These are phyloP conservation scores for Blastocystis hominis DNA, from an alignment of 352 stramenopile genomes.

Conservation along the genomic window DNA sequence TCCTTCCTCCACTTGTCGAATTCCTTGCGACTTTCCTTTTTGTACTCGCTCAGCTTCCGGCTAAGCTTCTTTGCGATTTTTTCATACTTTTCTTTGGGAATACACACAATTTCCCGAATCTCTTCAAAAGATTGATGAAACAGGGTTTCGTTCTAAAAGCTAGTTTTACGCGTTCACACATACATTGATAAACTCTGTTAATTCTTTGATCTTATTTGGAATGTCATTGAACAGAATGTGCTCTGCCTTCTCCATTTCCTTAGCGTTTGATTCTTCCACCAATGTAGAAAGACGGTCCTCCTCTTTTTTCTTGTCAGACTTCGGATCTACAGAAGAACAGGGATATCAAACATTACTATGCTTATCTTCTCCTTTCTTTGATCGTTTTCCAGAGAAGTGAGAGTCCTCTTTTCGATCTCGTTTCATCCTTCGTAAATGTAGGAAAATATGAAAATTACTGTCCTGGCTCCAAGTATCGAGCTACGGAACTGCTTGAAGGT, in stretches of 20 bases:
- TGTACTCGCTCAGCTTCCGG: neutral
- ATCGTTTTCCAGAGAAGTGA: too few species aligned
- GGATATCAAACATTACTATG: too few species aligned
- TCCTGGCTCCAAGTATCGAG: too few species aligned
- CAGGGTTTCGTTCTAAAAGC: neutral
- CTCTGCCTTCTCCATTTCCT: neutral
- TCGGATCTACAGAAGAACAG: too few species aligned
- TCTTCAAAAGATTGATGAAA: neutral
- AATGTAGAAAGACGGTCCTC: too few species aligned
- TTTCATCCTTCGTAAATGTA: too few species aligned
- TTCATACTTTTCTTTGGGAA: neutral
- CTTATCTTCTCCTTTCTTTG: too few species aligned
- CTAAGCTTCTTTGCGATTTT: neutral
- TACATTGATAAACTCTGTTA: neutral
- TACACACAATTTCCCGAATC: neutral
- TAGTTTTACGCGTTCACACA: neutral
- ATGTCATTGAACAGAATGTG: neutral
- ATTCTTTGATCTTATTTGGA: neutral
- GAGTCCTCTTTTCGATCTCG: too few species aligned
- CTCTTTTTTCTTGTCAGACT: too few species aligned
- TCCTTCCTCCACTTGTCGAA: slow-evolving; percentile 38
- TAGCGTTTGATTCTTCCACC: neutral
- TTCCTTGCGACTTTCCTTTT: neutral
- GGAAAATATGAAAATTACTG: too few species aligned
- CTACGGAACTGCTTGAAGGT: too few species aligned